Base-by-base conservation (phyloP, 2,329 filamentous ascomycete species). In the Xylaria polymorpha region DNA sequence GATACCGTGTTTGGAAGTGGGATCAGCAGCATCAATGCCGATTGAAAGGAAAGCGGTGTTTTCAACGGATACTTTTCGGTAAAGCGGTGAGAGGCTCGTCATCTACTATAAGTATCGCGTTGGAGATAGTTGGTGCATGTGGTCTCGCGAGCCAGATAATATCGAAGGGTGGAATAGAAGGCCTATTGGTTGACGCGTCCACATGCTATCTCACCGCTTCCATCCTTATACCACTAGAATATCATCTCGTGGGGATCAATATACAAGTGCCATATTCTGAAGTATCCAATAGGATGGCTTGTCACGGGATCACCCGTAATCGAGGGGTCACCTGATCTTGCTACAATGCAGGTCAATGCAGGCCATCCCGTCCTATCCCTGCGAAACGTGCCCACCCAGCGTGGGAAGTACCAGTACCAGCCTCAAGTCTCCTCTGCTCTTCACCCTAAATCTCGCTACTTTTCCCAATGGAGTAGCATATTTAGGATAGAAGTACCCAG, bases 1-100 rank as follows among this genome's bases (percentile, higher is more conserved):
- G 88, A 90, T 74, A 77, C 82, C 46, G 74, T 90, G 46, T 90
- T 89, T 80, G 85, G 86, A 29, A 89, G 84, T 74, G 85, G 85
- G n/a, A 74, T 82, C 39, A 72, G 70, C 29, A 74, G 72, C 37
- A 46, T 66, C 32, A 56, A 62, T 29, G 20, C 14, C 14, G 41
- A 25, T 53, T 69, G 35, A 68, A 48, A 14, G 20, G 53, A 51
- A 14, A 43, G 22, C 48, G 22, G 55, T 18, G 59, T 50, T 59
- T 29, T 18, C 41, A 22, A 44, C 37, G n/a, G 22, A 37, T 60
- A 20, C 18, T 51, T 37, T 43, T 51, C 2, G 18, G 50, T 37
- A 48, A 55, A 60, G 32, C 46, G 46, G 37, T 64, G 39, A 64
- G 48, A 29, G 15, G 37, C n/a, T n/a, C n/a, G n/a, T n/a, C n/a